A percentile compares a stretch with the other conserved stretches of the same genome.
Conservation (phyloP, 2,329 filamentous ascomycete genomes). For the Diaporthe batatas region DNA sequence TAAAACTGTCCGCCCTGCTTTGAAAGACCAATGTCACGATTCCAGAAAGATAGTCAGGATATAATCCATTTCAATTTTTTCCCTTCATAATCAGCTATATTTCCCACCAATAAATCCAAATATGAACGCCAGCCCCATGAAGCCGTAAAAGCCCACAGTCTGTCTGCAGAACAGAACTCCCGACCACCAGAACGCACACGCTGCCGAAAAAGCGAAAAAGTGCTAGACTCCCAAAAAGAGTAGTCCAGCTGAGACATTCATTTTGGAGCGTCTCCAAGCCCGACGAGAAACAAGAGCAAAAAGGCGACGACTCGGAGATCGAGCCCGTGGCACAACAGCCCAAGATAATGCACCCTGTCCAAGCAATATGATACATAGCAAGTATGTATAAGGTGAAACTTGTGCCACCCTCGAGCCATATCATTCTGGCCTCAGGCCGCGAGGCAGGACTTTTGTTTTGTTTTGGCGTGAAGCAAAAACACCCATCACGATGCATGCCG, state of each 20-base stretch:
- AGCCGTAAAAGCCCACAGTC: slow-evolving; percentile 2
- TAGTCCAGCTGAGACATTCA: not conserved
- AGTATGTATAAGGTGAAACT: not conserved
- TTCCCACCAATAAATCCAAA: not conserved
- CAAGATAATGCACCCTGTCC: not conserved
- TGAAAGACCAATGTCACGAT: no score
- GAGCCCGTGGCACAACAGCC: not conserved
- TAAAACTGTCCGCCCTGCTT: no score
- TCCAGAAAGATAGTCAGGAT: not conserved
- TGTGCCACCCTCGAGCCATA: not conserved
- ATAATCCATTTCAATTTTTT: not conserved
- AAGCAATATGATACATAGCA: slow-evolving; percentile 12
- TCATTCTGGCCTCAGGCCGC: slow-evolving; percentile 11
- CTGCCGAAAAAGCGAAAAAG: slow-evolving; percentile 15
- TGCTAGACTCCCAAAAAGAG: slow-evolving; percentile 4
- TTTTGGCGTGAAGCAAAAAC: not conserved
- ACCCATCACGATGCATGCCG: not conserved
- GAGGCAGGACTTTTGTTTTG: not conserved
- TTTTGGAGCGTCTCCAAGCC: not conserved
- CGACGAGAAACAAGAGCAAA: not conserved
- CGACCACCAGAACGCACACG: slow-evolving; percentile 17
- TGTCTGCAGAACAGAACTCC: slow-evolving; percentile 2
- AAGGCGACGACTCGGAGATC: no score
- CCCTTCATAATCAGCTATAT: not conserved
- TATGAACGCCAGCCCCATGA: slow-evolving; percentile 29